Evolutionary conservation across 1,284 basidiomycete genomes (phyloP), one percentile per base, ranked within the genome.

Genomic region (Pholiota adiposa): DNA sequence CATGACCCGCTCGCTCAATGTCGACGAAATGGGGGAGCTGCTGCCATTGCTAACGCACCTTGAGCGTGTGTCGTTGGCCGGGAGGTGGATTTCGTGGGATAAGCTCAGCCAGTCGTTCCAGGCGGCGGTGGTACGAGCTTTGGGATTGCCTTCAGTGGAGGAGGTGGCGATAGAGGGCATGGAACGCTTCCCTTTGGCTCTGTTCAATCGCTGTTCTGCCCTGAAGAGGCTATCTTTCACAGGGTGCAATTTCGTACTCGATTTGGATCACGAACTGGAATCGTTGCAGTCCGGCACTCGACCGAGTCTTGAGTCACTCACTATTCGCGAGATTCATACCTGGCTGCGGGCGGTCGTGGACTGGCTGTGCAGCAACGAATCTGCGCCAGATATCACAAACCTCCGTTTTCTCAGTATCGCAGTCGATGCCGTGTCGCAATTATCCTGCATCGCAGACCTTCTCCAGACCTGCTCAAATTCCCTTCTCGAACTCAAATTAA

Each of bases 1-100:
- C 19, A 48, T 60, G 40, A 34, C 46, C 6, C 59, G 60, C 5
- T 63, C 59, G 27, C 38, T 63, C 38, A 61, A 57, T n/a, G 61
- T 59, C 21, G 59, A 63, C 23, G 59, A 63, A 34, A 59, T 65
- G 2, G 64, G 50, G 0, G 36, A 46, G 18, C 33, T 61, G 16
- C 41, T 65, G 4, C 43, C 48, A 6, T 27, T 55, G 7, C 49
- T 65, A 11, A 12, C 49, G 11, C 21, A 57, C 14, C 31, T 65
- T 8, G 40, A 52, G n/a, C 34, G 19, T 1, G 27, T 65, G 3
- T 44, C 49, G n/a, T 19, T 65, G 7, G 43, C 31, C 16, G 57
- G 56, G 4, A n/a, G 59, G 8, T 36, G 33, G 2, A 54, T 58
- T 12, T 49, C 52, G 4, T 65, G 61, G 61, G 29, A 48, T 9